Percentiles rank a stretch among this genome's conserved stretches.
Conservation (phyloP, 768 basidiomycete species). For the Termitomyces bulborhizus region DNA sequence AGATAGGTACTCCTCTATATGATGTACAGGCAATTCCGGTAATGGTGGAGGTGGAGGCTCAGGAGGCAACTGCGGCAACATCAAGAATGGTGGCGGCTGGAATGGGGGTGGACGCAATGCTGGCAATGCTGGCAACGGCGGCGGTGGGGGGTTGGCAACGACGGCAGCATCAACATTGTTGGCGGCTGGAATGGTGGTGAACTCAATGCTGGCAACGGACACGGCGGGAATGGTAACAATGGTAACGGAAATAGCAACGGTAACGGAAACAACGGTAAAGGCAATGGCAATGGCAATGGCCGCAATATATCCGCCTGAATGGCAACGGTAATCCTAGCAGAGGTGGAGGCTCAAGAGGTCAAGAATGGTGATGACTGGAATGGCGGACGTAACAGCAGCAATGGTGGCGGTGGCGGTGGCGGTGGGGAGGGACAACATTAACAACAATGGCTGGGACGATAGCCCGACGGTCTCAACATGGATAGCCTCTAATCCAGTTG, state of each 20-base stretch:
- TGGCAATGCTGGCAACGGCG: neutral
- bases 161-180: neutral
- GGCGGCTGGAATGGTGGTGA: neutral
- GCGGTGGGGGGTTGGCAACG: neutral
- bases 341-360: neutral
- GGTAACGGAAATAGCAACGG: neutral
- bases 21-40: neutral
- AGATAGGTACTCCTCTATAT: too few species aligned
- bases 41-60: constrained; percentile 1
- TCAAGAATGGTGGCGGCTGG: neutral
- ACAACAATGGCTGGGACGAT: too few species aligned
- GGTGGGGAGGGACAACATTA: too few species aligned
- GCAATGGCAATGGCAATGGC: neutral
- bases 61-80: constrained; percentile 2
- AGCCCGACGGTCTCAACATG: too few species aligned
- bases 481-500: too few species aligned
- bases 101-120: neutral
- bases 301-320: too few species aligned
- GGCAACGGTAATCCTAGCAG: neutral
- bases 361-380: neutral
- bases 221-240: neutral
- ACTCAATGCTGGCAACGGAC: neutral
- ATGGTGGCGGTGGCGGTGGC: too few species aligned
- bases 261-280: neutral
- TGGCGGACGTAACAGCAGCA: neutral